Evolutionary conservation across 768 basidiomycete species (phyloP).

Genomic region (Tylopilus plumbeoviolaceoides): DNA sequence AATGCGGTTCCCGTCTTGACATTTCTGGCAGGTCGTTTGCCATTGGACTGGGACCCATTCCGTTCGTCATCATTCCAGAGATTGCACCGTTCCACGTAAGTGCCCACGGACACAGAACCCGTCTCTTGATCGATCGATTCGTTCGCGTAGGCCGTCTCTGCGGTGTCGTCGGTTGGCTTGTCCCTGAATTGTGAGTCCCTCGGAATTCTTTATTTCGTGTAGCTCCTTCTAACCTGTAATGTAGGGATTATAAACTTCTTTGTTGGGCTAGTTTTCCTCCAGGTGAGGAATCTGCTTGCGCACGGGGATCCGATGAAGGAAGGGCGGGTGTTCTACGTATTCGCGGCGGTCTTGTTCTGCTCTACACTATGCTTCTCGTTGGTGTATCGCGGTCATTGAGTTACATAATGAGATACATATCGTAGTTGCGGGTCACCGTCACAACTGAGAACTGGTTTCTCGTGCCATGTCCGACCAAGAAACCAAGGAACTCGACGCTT

Average conservation of each 20-base stretch:
- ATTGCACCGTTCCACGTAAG: conserved; percentile 77
- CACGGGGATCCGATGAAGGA: conserved; percentile 57
- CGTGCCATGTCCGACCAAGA: conserved; percentile 37
- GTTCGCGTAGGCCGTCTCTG: conserved; percentile 62
- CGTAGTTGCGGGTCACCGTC: not conserved
- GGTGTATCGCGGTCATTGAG: conserved; percentile 19
- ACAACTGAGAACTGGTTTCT: conserved; percentile 5
- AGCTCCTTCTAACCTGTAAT: conserved; percentile 2
- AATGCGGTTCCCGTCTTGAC: not conserved
- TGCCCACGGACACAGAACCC: conserved; percentile 8
- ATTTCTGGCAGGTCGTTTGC: conserved; percentile 67
- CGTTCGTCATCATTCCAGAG: conserved; percentile 90
- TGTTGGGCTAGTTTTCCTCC: conserved; percentile 82
- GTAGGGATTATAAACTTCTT: conserved; percentile 82
- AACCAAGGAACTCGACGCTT: conserved; percentile 70
- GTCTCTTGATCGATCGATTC: not conserved
- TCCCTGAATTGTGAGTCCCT: conserved; percentile 60
- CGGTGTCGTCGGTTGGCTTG: conserved; percentile 70
- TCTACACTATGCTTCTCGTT: conserved; percentile 21
- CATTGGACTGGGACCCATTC: conserved; percentile 85
- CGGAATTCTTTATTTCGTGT: not conserved
- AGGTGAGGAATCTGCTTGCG: conserved; percentile 71
- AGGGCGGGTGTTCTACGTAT: conserved; percentile 89
- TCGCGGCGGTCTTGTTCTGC: conserved; percentile 51
- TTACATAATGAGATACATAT: conserved; percentile 23